Evolutionary conservation across 2,329 filamentous ascomycete species (phyloP), one percentile per base, ranked within the genome.

Genomic region (Ceratocystis ficicola): DNA sequence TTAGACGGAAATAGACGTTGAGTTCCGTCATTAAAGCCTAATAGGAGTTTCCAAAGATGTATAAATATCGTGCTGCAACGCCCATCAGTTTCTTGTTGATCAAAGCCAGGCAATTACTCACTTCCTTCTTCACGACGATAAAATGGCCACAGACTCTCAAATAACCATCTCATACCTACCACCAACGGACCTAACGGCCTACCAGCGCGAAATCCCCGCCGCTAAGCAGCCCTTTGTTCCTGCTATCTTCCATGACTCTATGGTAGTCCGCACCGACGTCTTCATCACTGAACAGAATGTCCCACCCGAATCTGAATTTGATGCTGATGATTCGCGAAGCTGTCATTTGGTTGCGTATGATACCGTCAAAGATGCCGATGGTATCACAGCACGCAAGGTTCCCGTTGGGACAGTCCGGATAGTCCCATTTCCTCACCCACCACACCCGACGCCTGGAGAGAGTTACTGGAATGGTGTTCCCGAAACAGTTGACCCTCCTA

Each of bases 341-440:
- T 93, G 86, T 76, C 91, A 96, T 75, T 96, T 90, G 88, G 86
- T 96, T 36, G 79, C 86, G n/a, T 96, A 95, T 75, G 84, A 84
- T 61, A 85, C 81, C 17, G 75, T 59, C 8, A 25, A 12, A 30
- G 6, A n/a, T 1, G 25, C 28, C 10, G 55, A 59, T 59, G 55
- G 55, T 2, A 80, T 78, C 72, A 76, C 74, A 65, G 80, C 78
- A 22, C 71, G 72, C 46, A 73, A 73, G 69, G 76, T 75, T 28
- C 83, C 90, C 61, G 84, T 93, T 64, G 90, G 87, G 6, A 90
- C 88, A 1, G 81, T 95, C 67, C 85, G 92, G 25, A 78, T 95
- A 10, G 88, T 95, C 0, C 91, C 91, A 0, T 90, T 90, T 63
- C 90, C 89, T 1, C 88, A 95, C 71, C 77, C 78, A 8, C 78